A percentile compares a stretch with the other conserved stretches of the same genome.
These are phyloP conservation scores for Vigna nakashimae DNA, from an alignment of 306 rosid species.

Conservation along the genomic window DNA sequence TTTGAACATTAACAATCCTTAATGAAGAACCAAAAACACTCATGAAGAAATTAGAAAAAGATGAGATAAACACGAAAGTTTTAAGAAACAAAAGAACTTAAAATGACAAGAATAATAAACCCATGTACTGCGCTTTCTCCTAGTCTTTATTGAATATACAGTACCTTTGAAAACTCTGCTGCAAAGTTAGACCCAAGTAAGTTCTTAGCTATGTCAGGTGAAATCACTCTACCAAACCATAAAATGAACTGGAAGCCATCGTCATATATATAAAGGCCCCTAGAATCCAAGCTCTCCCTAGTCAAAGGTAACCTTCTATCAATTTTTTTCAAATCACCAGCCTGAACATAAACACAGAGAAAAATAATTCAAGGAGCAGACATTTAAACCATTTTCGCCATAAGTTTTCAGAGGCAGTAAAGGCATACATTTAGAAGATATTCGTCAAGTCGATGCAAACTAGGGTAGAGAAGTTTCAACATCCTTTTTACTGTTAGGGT, in stretches of 20 bases:
- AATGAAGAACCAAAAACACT: background rate
- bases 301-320: constrained; percentile 83
- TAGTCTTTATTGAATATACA: constrained; percentile 13
- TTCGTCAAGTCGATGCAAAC: constrained; percentile 79
- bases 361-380: constrained; percentile 40
- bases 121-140: background rate
- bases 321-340: constrained; percentile 58
- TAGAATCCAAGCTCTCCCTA: constrained; percentile 85
- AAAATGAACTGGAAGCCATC: constrained; percentile 83
- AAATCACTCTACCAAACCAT: constrained; percentile 94
- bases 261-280: constrained; percentile 82
- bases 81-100: no score
- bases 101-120: background rate
- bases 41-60: no score
- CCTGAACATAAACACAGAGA: constrained; percentile 52
- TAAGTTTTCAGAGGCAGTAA: constrained; percentile 19
- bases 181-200: constrained; percentile 87
- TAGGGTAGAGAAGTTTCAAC: constrained; percentile 89
- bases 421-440: constrained; percentile 74
- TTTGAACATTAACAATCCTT: background rate
- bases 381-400: constrained; percentile 1
- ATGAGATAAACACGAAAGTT: no score
- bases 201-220: constrained; percentile 88
- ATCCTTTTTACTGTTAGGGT: constrained; percentile 74
- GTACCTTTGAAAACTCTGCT: constrained; percentile 91